Percentiles rank a stretch among this genome's conserved stretches.
phyloP scores from a whole-genome alignment of 345 rosid species.

The Eucalyptus rudis region DNA sequence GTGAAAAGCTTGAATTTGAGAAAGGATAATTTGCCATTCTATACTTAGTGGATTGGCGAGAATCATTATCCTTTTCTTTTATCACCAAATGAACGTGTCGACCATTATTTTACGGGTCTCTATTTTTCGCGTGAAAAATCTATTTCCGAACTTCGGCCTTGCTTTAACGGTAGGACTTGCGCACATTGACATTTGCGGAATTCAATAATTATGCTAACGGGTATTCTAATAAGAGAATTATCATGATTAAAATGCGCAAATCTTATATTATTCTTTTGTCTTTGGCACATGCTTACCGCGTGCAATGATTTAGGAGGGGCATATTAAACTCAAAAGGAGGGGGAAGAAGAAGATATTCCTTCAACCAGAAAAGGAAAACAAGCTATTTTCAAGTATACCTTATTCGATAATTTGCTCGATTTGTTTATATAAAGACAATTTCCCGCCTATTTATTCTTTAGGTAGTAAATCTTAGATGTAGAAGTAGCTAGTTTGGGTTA shows the following conservation, averaged over 20 bases:
- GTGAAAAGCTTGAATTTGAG: neutral
- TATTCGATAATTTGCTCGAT: neutral
- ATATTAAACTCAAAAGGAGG: neutral
- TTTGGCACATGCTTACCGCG: neutral
- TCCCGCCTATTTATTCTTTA: neutral
- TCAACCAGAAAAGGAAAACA: neutral
- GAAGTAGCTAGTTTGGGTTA: neutral
- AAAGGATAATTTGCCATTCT: neutral
- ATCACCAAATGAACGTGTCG: neutral
- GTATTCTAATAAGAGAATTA: neutral
- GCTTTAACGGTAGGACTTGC: neutral
- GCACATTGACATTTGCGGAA: neutral
- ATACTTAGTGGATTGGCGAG: neutral
- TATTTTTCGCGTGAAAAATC: neutral
- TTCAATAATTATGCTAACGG: neutral
- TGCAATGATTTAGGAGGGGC: neutral
- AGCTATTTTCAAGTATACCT: neutral
- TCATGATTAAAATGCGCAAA: neutral
- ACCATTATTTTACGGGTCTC: rapidly evolving
- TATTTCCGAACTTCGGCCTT: neutral
- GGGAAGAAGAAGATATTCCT: neutral
- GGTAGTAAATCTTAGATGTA: neutral
- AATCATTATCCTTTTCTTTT: neutral
- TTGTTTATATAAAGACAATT: neutral
- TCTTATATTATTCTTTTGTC: neutral